These are phyloP conservation scores for Immersiporthe knoxdaviesiana DNA, from an alignment of 2,329 filamentous ascomycete genomes.

Conservation along the genomic window DNA sequence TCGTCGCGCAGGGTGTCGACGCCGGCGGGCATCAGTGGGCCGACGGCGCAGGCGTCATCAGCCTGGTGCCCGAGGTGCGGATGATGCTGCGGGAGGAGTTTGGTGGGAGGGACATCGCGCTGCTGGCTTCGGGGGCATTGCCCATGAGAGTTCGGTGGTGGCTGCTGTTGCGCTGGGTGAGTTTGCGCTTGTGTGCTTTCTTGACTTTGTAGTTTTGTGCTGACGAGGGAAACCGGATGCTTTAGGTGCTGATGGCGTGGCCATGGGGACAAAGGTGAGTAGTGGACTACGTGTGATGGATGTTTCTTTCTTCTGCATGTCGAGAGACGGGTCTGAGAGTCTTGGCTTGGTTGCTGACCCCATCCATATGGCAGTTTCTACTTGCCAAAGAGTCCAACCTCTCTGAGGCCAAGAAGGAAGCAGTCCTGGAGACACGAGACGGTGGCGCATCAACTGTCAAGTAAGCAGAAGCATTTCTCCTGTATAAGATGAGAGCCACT, in stretches of 20 bases:
- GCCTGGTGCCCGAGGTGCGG: conserved; percentile 60
- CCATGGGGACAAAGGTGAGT: conserved; percentile 47
- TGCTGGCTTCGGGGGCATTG: conserved; percentile 66
- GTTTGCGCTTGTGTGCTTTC: conserved; percentile 24
- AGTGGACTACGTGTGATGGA: not conserved
- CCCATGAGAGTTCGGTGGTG: conserved; percentile 57
- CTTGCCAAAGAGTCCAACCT: conserved; percentile 48
- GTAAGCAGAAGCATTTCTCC: no score
- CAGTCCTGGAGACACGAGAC: conserved; percentile 46
- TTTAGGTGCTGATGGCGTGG: conserved; percentile 47
- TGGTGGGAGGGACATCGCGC: conserved; percentile 38
- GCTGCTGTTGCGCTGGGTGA: conserved; percentile 59
- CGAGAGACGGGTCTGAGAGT: not conserved
- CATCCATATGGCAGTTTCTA: conserved; percentile 43
- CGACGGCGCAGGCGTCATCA: conserved; percentile 56
- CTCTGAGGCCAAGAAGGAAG: conserved; percentile 45
- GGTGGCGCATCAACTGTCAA: conserved; percentile 52
- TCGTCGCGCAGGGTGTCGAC: conserved; percentile 66
- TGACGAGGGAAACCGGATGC: not conserved
- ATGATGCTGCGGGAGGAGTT: conserved; percentile 49
- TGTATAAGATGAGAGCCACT: no score
- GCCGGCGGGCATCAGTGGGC: conserved; percentile 66
- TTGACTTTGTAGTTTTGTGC: not conserved
- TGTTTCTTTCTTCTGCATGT: no score
- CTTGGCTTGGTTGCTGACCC: not conserved